Base-by-base conservation (phyloP, 78 protist genomes). In the Dictyostelium intermedium region DNA sequence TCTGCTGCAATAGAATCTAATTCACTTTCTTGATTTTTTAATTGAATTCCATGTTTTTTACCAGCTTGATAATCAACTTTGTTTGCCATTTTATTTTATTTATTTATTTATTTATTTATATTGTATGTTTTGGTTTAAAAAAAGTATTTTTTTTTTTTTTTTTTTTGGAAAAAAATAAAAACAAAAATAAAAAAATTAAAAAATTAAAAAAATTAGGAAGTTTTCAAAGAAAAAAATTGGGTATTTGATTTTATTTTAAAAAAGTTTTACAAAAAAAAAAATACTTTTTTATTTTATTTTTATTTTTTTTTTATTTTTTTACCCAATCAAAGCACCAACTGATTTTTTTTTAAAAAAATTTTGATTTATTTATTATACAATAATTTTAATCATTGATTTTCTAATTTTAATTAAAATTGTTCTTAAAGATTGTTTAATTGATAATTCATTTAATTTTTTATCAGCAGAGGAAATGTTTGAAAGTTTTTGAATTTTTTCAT, bases 1-100 rank as follows among this genome's bases (percentile, higher is more conserved):
- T 89, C 94, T 47, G 47, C 95, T 45, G 86, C 81, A 47, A 91
- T 82, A 18, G 87, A 69, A 56, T 91, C 95, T 39, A 91, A 72
- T 30, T 27, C 18, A 56, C 20, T 45, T 72, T 91, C 95, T 82
- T 82, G 87, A 16, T 72, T 35, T 50, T 84, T 91, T 39, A 45
- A n/a, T 20, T 11, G 18, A 18, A 7, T 13, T 1, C 95, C 95
- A 82, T 45, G 69, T 39, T 9, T 47, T 47, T 91, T 91, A 37
- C 95, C 95, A 32, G 84, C 83, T 81, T 91, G 95, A 69, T 91
- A 81, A 32, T 79, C 37, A 4, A 47, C 14, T 32, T 41, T 80
- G 3, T 5, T n/a, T 77, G 60, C 82, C 82, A 77, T 77, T 77
- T 23, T 77, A 37, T 2, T 27, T 9, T 39, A n/a, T n/a, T n/a